Conservation (phyloP, 2,329 filamentous ascomycete species). For the Alternaria ventricosa region DNA sequence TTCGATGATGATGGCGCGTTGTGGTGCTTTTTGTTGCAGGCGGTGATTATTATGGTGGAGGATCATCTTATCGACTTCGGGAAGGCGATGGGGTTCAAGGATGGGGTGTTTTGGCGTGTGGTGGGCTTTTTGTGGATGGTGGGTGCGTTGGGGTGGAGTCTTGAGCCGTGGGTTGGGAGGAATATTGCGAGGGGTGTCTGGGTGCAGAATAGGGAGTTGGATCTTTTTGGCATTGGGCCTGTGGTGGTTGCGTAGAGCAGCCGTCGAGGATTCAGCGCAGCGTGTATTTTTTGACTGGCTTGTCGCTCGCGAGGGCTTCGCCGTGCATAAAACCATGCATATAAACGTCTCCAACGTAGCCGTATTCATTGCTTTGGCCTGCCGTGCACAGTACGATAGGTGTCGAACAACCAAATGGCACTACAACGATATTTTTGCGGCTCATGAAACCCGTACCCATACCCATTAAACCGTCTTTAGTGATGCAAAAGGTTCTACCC, state of each 20-base stretch:
- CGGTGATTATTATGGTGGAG: constrained; percentile 35
- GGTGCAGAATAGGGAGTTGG: constrained; percentile 23
- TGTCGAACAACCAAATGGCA: not conserved
- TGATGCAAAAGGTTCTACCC: not conserved
- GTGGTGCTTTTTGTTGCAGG: constrained; percentile 30
- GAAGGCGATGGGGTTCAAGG: constrained; percentile 21
- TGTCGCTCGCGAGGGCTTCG: not conserved
- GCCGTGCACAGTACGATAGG: not conserved
- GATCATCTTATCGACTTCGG: constrained; percentile 37
- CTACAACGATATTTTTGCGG: not conserved
- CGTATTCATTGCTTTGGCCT: not conserved
- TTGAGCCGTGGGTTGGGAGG: constrained; percentile 9
- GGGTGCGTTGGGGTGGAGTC: constrained; percentile 23
- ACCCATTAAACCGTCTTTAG: not conserved
- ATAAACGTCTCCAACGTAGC: not conserved
- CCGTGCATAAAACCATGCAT: not conserved
- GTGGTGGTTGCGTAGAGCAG: not conserved
- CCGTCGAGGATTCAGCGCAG: not conserved
- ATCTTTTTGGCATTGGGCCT: constrained; percentile 33
- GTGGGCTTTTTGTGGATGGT: constrained; percentile 32
- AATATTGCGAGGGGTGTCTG: constrained; percentile 24
- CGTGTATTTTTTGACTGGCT: not conserved
- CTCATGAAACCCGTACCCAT: not conserved
- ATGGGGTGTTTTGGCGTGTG: constrained; percentile 21
- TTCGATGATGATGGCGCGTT: constrained; percentile 25